A percentile compares a stretch with the other conserved stretches of the same genome.
Conservation (phyloP, 441 rosid genomes). For the Croton setiger region DNA sequence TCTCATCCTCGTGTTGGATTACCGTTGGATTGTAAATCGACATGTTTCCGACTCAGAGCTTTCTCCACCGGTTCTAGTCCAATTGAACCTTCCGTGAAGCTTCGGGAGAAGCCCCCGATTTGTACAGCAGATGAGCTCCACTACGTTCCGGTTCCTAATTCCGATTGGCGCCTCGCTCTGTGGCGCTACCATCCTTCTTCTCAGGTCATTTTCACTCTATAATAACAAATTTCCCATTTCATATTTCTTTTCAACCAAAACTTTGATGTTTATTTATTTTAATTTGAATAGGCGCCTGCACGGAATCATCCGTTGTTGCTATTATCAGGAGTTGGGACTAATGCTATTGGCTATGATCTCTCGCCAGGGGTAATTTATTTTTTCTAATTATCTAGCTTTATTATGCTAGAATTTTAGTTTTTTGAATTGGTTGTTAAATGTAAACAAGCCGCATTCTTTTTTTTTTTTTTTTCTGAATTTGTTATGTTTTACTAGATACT, state of each 20-base stretch:
- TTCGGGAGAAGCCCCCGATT: constrained; percentile 59
- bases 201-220: constrained; percentile 35
- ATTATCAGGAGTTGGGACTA: constrained; percentile 91
- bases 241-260: not conserved
- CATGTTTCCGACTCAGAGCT: constrained; percentile 36
- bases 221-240: not conserved
- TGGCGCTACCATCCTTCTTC: constrained; percentile 90
- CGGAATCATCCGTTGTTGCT: constrained; percentile 89
- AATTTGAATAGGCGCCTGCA: constrained; percentile 48
- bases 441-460: not conserved
- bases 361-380: constrained; percentile 59
- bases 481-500: not conserved
- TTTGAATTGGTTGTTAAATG: not conserved
- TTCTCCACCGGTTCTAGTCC: constrained; percentile 44
- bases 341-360: constrained; percentile 95
- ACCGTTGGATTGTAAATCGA: not conserved
- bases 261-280: not conserved
- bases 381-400: not conserved
- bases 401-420: not conserved
- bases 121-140: constrained; percentile 93
- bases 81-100: constrained; percentile 21
- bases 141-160: constrained; percentile 61
- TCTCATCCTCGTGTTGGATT: not conserved
- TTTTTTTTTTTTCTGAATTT: too few species aligned
- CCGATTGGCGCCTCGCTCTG: constrained; percentile 91